Percentiles rank a stretch among this genome's conserved stretches.
Conservation (phyloP, 2,329 filamentous ascomycete genomes). For the Mollisia scopiformis region DNA sequence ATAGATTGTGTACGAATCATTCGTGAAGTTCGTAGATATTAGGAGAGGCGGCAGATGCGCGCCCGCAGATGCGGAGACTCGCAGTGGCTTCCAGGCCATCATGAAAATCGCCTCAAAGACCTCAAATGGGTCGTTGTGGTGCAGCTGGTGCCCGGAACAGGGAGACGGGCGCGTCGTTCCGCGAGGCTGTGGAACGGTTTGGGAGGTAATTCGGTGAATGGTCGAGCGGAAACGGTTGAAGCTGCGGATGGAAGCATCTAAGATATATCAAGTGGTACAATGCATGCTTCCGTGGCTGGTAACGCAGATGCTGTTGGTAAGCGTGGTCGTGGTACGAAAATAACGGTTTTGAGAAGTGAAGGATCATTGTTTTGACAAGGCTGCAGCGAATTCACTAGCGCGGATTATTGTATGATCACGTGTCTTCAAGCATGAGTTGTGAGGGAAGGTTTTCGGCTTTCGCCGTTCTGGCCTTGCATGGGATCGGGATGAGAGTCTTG, state of each 20-base stretch:
- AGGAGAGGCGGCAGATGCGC: constrained; percentile 61
- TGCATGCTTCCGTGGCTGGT: constrained; percentile 6
- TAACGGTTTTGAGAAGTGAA: not conserved
- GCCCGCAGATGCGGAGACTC: constrained; percentile 19
- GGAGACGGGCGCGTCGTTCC: not conserved
- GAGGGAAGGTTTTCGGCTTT: no score
- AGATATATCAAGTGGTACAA: constrained; percentile 5
- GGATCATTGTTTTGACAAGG: no score
- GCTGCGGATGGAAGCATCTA: constrained; percentile 13
- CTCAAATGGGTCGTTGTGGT: not conserved
- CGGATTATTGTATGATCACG: no score
- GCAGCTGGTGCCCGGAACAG: not conserved
- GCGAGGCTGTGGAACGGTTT: constrained; percentile 23
- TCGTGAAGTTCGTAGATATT: constrained; percentile 58
- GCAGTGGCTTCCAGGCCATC: constrained; percentile 33
- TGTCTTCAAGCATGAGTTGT: no score
- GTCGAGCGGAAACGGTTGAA: constrained; percentile 6
- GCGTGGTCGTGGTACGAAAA: constrained; percentile 8
- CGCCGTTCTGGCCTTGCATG: no score
- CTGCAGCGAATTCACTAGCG: no score
- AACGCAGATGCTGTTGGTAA: constrained; percentile 16
- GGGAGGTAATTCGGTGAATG: not conserved
- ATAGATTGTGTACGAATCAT: constrained; percentile 63
- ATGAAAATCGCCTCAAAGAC: constrained; percentile 3
- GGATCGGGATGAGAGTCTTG: no score